Conservation (phyloP, 148 eudicot genomes). For the Rhododendron ovatum region DNA sequence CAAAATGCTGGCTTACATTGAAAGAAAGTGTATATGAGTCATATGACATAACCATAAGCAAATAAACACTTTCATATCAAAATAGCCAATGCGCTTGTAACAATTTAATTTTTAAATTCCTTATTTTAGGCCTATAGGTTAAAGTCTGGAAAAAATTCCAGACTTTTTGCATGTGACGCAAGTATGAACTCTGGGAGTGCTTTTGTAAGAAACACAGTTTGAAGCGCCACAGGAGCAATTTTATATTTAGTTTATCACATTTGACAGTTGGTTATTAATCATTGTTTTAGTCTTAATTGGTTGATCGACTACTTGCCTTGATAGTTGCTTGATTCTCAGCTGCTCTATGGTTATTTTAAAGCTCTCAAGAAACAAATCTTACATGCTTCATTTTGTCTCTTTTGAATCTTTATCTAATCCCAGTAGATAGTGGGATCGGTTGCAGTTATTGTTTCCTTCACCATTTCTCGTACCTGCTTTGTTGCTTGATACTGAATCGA, state of each 20-base stretch:
- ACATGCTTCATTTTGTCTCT: background rate
- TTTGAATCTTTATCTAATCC: background rate
- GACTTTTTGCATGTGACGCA: background rate
- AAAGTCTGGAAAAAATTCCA: background rate
- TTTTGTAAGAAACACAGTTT: background rate
- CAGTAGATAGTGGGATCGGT: background rate
- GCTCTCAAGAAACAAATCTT: conserved; percentile 1
- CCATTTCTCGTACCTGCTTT: background rate
- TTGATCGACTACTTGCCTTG: background rate
- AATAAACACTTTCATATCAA: background rate
- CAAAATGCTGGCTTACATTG: background rate
- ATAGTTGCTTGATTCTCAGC: background rate
- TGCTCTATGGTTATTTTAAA: background rate
- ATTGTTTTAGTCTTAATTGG: background rate
- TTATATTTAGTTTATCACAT: no score
- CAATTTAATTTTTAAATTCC: background rate
- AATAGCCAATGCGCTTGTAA: background rate
- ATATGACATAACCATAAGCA: background rate
- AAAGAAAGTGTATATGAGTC: background rate
- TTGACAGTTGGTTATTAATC: background rate
- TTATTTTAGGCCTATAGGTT: background rate
- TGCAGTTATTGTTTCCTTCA: background rate
- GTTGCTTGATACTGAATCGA: background rate
- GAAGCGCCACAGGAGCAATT: background rate
- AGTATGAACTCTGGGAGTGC: background rate